phyloP scores from a whole-genome alignment of 306 rosid species.

The Quercus rubra region DNA sequence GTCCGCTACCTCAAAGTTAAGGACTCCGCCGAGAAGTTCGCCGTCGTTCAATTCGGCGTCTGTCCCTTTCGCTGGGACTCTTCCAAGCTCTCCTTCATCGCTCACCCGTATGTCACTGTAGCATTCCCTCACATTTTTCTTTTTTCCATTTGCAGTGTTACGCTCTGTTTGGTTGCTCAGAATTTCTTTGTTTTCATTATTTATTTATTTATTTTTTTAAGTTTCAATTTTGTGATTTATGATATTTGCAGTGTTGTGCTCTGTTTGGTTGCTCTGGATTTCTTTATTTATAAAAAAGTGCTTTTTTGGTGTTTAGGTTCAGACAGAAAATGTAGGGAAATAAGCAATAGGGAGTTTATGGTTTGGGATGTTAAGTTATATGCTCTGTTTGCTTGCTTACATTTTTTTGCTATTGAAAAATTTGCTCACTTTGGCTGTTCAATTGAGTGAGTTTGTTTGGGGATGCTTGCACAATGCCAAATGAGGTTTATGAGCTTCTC shows the following conservation, averaged over 20 bases:
- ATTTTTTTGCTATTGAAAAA: background rate
- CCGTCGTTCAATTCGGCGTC: slow-evolving; percentile 84
- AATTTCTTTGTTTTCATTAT: too few relatives aligned
- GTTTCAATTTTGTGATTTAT: too few relatives aligned
- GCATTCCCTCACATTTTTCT: background rate
- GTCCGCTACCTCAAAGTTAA: slow-evolving; percentile 79
- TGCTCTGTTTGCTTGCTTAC: too few relatives aligned
- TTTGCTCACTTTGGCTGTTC: background rate
- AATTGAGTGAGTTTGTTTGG: background rate
- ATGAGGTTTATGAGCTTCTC: too few relatives aligned
- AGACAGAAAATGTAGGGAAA: background rate
- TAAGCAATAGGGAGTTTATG: too few relatives aligned
- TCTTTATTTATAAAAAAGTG: background rate
- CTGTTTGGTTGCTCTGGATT: too few relatives aligned
- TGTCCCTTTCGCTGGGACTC: slow-evolving; percentile 95
- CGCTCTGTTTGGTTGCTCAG: too few relatives aligned
- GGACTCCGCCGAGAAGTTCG: slow-evolving; percentile 86
- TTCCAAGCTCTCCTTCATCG: slow-evolving; percentile 43
- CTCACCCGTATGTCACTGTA: slow-evolving; percentile 57
- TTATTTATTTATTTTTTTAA: too few relatives aligned
- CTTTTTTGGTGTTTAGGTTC: background rate
- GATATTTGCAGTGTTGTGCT: too few relatives aligned
- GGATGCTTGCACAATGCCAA: too few relatives aligned
- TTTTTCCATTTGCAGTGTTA: too few relatives aligned
- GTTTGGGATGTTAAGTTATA: too few relatives aligned